Evolutionary conservation across 805 yeast genomes (phyloP), one percentile per base, ranked within the genome.

Genomic region (Candida bentonensis): DNA sequence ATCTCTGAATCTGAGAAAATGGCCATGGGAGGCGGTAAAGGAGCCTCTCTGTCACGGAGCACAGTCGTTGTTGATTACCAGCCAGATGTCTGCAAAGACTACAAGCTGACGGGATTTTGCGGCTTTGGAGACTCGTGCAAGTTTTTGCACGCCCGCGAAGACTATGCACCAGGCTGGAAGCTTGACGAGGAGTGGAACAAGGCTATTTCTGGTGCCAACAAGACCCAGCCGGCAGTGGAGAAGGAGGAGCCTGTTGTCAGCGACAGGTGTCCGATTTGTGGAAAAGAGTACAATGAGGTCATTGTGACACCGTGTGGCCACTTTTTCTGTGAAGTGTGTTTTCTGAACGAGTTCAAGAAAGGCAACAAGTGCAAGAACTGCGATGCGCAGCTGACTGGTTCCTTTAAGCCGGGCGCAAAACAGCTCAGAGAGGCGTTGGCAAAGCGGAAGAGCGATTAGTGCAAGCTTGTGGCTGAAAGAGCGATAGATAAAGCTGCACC

Each of bases 121-220:
- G 96, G 96, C 3, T 92, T 81, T 59, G 99, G 99, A 5, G 98
- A 92, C 54, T 81, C 92, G 27, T 92, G 99, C 66, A 92, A 92
- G 64, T 92, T 92, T 60, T 60, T 89, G 27, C 99, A 92, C 58
- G 75, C 84, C 15, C 65, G 99, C 61, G 96, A 85, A 52, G 95
- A 85, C 55, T 82, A 79, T 63, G 73, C 70, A 45, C 78, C 78
- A 41, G 83, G 79, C 23, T 76, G 78, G 75, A 76, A 79, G 47
- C 59, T 79, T 4, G 73, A 70, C 22, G 69, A 68, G 47, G 94
- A 84, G 40, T 84, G 95, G 95, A 81, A 80, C 5, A 49, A 56
- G 15, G 49, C 54, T 34, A 49, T 56, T 23, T 42, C 52, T 51
- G 50, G 63, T 39, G 45, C 56, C 48, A 41, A 51, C 22, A 28